Evolutionary conservation across 169 alveolate species (phyloP), one percentile per base, ranked within the genome.

Genomic region (Eimeria sp.): DNA sequence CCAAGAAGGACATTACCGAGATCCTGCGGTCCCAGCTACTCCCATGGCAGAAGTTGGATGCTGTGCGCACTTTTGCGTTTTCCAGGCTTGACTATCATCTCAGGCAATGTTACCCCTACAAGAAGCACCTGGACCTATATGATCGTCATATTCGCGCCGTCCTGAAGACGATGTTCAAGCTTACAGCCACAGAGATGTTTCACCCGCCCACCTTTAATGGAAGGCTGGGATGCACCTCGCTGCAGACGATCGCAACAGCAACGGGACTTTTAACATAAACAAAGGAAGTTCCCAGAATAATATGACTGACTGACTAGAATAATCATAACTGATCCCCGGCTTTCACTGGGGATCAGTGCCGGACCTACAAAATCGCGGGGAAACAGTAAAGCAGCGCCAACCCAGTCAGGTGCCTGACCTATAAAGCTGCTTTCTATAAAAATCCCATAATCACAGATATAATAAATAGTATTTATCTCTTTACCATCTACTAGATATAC

Each of bases 1-100:
- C 80, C 3, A 70, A 70, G 47, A 13, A 70, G 49, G 80, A 3
- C 20, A 70, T 34, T 47, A 70, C 10, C 47, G 11, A 70, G 80
- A 49, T 20, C 51, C 3, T 70, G 14, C 4, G 80, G 47, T 70
- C 80, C 4, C 49, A 0, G 80, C 80, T 70, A 6, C 47, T 70
- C 80, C 80, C 80, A 49, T 70, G 49, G 43, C 47, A 70, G 47
- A 70, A 70, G 47, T 70, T 70, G 6, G 80, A 70, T 70, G 80
- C 80, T 0, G 22, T 70, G 80, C 5, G 80, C 80, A 13, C 80
- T 70, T n/a, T 70, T 70, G 80, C 11, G 47, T 2, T n/a, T 0
- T 70, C 49, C 20, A 7, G 80, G 47, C 80, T 5, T 9, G 70
- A 5, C 0, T 61, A 61, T 61, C 70, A 61, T 14, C 67, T 58